A percentile compares a stretch with the other conserved stretches of the same genome.
These are phyloP conservation scores for Candida andamanensis DNA, from an alignment of 805 yeast genomes.

Conservation along the genomic window DNA sequence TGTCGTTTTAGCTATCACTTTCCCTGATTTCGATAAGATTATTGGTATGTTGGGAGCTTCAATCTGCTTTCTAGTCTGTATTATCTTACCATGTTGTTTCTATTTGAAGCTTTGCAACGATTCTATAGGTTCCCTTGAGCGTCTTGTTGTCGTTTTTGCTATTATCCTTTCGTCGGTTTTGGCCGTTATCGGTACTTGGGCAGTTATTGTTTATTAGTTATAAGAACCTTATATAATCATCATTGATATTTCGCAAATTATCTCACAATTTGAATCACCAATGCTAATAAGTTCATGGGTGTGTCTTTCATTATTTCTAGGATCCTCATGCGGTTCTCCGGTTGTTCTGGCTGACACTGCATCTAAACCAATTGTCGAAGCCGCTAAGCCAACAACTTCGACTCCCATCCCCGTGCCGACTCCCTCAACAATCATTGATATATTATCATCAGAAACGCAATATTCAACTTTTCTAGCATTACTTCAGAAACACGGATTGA, in stretches of 20 bases:
- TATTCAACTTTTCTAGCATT: slow-evolving; percentile 59
- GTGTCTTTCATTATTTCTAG: no score
- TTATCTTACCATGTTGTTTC: slow-evolving; percentile 71
- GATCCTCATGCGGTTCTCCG: no score
- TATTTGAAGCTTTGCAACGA: slow-evolving; percentile 53
- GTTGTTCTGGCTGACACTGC: no score
- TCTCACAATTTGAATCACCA: no score
- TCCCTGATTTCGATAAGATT: slow-evolving; percentile 77
- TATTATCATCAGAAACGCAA: slow-evolving; percentile 62
- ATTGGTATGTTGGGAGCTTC: slow-evolving; percentile 81
- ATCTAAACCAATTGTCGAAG: no score
- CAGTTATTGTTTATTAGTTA: slow-evolving; percentile 24
- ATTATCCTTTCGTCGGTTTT: slow-evolving; percentile 42
- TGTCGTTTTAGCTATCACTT: slow-evolving; percentile 53
- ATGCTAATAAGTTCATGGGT: no score
- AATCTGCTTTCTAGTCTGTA: slow-evolving; percentile 72
- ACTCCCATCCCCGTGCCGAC: slow-evolving; percentile 14
- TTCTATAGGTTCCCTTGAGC: slow-evolving; percentile 38
- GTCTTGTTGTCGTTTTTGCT: slow-evolving; percentile 34
- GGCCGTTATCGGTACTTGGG: slow-evolving; percentile 58
- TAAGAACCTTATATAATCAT: no score
- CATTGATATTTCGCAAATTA: no score
- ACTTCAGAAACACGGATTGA: slow-evolving; percentile 56
- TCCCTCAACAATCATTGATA: slow-evolving; percentile 54
- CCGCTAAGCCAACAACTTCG: slow-evolving; percentile 2